Percentiles rank a stretch among this genome's conserved stretches.
phyloP scores from a whole-genome alignment of 306 rosid genomes.

The Vicia faba region DNA sequence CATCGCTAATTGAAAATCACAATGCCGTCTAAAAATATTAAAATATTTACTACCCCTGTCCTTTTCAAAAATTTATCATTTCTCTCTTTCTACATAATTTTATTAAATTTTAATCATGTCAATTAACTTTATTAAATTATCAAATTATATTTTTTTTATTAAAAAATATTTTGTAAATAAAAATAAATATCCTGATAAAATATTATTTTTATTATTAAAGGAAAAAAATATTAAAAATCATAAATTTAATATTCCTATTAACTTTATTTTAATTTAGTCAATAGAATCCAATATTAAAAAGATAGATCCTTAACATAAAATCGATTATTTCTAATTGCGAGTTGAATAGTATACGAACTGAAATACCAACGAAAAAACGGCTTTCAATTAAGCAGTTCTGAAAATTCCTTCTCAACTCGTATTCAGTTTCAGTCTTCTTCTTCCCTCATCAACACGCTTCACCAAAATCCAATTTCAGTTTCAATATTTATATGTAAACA shows the following conservation, averaged over 20 bases:
- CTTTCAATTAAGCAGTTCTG: background rate
- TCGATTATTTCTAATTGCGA: background rate
- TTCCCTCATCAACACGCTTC: conserved; percentile 8
- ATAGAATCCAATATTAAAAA: background rate
- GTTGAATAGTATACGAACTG: conserved; percentile 18
- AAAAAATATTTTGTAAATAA: too few relatives aligned
- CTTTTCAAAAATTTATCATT: too few relatives aligned
- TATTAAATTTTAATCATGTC: too few relatives aligned
- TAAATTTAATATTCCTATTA: too few relatives aligned
- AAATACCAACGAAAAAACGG: conserved; percentile 52
- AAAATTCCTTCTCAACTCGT: conserved; percentile 17
- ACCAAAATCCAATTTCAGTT: background rate
- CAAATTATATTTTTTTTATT: too few relatives aligned
- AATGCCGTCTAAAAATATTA: background rate
- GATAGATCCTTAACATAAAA: background rate
- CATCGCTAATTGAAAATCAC: background rate
- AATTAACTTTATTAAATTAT: too few relatives aligned
- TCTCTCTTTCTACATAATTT: too few relatives aligned
- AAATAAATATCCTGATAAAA: too few relatives aligned
- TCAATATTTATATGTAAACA: background rate
- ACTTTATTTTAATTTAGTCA: too few relatives aligned
- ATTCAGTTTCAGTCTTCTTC: conserved; percentile 27
- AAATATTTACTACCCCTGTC: background rate
- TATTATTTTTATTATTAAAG: too few relatives aligned
- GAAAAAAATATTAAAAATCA: too few relatives aligned